These are phyloP conservation scores for Knufia petricola DNA, from an alignment of 2,329 filamentous ascomycete genomes.

Conservation along the genomic window DNA sequence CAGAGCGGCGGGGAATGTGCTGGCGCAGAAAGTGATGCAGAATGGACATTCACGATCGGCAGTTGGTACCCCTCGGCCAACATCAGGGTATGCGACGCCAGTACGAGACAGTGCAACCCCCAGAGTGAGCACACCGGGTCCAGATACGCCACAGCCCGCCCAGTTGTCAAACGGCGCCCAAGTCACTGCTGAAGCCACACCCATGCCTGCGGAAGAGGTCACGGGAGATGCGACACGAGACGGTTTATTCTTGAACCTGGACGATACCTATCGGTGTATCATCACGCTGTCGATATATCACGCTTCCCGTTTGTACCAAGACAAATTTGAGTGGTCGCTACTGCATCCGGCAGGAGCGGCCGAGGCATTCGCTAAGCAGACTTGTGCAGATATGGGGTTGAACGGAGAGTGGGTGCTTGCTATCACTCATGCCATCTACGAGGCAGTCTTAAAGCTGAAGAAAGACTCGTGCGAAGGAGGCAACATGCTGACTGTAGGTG, in stretches of 20 bases:
- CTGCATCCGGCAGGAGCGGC: conserved; percentile 85
- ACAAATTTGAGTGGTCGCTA: conserved; percentile 97
- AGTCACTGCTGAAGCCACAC: conserved; percentile 60
- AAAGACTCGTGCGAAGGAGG: conserved; percentile 94
- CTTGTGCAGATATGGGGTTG: conserved; percentile 83
- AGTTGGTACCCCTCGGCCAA: conserved; percentile 40
- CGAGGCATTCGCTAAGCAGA: conserved; percentile 83
- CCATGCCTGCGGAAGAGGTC: conserved; percentile 36
- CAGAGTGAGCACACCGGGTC: conserved; percentile 16
- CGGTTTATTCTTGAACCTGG: conserved; percentile 60
- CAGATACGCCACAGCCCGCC: conserved; percentile 44
- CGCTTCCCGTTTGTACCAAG: conserved; percentile 81
- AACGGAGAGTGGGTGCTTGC: conserved; percentile 88
- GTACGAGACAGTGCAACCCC: conserved; percentile 21
- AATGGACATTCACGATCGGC: conserved; percentile 39
- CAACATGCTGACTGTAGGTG: conserved; percentile 55
- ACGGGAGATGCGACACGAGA: conserved; percentile 9
- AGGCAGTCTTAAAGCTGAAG: conserved; percentile 82
- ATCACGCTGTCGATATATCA: conserved; percentile 86
- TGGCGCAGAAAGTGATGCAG: conserved; percentile 24
- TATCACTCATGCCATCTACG: conserved; percentile 94
- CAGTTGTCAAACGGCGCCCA: conserved; percentile 32
- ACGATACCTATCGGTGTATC: conserved; percentile 90
- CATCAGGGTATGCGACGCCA: conserved; percentile 19
- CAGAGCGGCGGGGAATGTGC: background rate